Conservation (phyloP, 1,284 basidiomycete species). For the Cryptococcus sp. region DNA sequence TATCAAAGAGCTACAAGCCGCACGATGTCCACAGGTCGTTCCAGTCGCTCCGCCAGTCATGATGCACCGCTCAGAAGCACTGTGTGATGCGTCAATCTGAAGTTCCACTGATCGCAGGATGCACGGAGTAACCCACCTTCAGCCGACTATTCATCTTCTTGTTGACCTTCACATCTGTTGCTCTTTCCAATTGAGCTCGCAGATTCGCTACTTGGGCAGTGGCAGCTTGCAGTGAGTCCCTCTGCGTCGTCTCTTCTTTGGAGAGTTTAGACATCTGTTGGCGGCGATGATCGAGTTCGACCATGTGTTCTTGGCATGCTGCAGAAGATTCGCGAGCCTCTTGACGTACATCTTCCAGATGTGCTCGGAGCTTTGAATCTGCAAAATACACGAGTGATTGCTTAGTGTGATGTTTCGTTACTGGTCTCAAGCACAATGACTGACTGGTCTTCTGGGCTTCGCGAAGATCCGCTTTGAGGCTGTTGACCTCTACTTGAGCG, state of each 20-base stretch:
- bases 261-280: conserved; percentile 23
- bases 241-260: conserved; percentile 19
- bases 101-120: no score
- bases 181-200: conserved; percentile 44
- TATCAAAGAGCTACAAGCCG: no score
- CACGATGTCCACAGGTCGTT: no score
- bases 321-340: conserved; percentile 33
- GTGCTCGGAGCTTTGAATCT: conserved; percentile 45
- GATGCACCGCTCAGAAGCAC: no score
- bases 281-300: conserved; percentile 37
- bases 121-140: conserved; percentile 37
- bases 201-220: conserved; percentile 39
- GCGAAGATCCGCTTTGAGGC: conserved; percentile 28
- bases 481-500: conserved; percentile 26
- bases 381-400: not conserved
- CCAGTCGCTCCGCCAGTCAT: no score
- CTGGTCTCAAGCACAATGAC: conserved; percentile 1
- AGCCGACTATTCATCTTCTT: conserved; percentile 42
- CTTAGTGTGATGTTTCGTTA: not conserved
- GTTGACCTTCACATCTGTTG: conserved; percentile 45
- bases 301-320: conserved; percentile 37
- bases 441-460: conserved; percentile 35
- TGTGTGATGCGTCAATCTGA: no score
- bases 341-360: conserved; percentile 41
- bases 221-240: conserved; percentile 37